Evolutionary conservation across 1,139 yeast genomes (phyloP), one percentile per base, ranked within the genome.

Genomic region (Magnusiomyces suaveolens): DNA sequence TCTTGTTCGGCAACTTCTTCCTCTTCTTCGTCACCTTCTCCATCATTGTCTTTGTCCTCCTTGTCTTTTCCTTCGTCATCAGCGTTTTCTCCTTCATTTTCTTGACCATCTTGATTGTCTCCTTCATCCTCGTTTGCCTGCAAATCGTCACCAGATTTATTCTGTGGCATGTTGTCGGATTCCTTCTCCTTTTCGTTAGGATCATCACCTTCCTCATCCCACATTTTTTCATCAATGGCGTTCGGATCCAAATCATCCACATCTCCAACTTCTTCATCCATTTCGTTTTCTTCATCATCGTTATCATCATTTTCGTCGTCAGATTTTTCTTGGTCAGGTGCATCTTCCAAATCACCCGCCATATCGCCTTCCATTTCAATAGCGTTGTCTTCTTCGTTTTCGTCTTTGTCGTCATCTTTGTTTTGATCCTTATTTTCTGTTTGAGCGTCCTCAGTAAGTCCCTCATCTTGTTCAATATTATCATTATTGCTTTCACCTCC

Each of bases 151-250:
- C 76, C 80, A 2, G 79, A 79, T n/a, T 80, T 82, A 4, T 75
- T 76, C 43, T 80, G 79, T 2, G 75, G 74, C 29, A 24, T 90
- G 64, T 87, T 86, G 56, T 84, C 87, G 48, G 86, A 77, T 38
- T 84, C 80, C 52, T 79, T 75, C 48, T 78, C 81, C 48, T 78
- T 76, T 68, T 86, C 89, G 21, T 88, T 78, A 41, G 44, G 44
- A 14, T 86, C 90, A 55, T 82, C 79, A 16, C 86, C 86, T 67
- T 90, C 89, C 65, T 89, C 97, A 64, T 92, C 95, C 98, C 98
- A 92, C 96, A 92, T 87, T 72, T 92, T 92, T 63, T 94, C 98
- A 68, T 94, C 98, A 52, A 92, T 81, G 3, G 96, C 96, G 69
- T 90, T 87, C 1, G 96, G 96, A 75, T 92, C 97, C 57, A 86